Percentiles rank a stretch among this genome's conserved stretches.
Conservation (phyloP, 2,329 filamentous ascomycete species). For the Grosmannia serpens region DNA sequence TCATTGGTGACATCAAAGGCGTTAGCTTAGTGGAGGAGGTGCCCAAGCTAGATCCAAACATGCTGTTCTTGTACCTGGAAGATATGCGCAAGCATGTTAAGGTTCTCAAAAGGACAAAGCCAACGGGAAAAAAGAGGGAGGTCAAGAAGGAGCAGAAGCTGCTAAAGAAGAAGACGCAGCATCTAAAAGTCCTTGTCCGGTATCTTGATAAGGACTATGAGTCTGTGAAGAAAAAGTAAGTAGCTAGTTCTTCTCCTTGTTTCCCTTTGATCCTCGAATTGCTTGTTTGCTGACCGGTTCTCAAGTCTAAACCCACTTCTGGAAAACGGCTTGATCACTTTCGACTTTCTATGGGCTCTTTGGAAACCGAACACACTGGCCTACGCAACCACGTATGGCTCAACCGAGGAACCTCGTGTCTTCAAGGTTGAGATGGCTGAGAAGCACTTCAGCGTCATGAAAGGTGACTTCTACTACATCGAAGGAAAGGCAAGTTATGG, state of each 20-base stretch:
- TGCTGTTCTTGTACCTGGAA: conserved; percentile 66
- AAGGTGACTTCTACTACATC: conserved; percentile 64
- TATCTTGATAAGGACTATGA: conserved; percentile 56
- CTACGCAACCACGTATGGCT: conserved; percentile 67
- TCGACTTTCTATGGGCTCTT: conserved; percentile 77
- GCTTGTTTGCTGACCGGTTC: not conserved
- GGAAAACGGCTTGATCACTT: conserved; percentile 74
- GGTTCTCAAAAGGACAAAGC: conserved; percentile 48
- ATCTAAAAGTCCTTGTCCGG: conserved; percentile 49
- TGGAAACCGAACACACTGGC: conserved; percentile 80
- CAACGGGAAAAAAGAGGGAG: conserved; percentile 37
- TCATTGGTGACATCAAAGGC: conserved; percentile 67
- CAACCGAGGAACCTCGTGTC: conserved; percentile 62
- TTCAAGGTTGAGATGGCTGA: conserved; percentile 72
- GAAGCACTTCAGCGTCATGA: conserved; percentile 57
- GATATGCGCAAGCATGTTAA: conserved; percentile 57
- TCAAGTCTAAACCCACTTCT: conserved; percentile 65
- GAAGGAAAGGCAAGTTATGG: conserved; percentile 43
- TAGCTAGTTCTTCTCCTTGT: not conserved
- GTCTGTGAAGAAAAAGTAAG: conserved; percentile 53
- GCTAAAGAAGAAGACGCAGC: conserved; percentile 44
- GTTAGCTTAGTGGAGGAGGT: conserved; percentile 71
- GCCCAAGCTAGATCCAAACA: conserved; percentile 60
- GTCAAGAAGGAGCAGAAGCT: conserved; percentile 50
- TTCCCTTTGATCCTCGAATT: not conserved